Conservation (phyloP, 2,329 filamentous ascomycete species). For the Penicillium palitans region DNA sequence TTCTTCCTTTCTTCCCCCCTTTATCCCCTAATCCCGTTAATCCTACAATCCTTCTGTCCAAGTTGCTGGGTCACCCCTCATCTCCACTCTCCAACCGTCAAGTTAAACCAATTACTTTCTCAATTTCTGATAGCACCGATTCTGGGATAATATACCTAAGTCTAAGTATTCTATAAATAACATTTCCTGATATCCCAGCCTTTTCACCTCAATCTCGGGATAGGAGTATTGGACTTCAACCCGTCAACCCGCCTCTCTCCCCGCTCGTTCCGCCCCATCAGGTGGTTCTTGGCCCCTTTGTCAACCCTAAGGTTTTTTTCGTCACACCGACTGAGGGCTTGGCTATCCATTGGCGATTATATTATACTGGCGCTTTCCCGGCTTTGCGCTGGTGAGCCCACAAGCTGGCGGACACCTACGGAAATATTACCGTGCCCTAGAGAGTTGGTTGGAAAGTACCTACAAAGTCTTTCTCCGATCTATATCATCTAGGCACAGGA, state of each 20-base stretch:
- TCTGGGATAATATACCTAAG: not conserved
- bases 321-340: constrained; percentile 15
- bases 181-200: not conserved
- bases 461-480: not conserved
- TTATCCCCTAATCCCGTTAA: not conserved
- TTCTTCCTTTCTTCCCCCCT: not conserved
- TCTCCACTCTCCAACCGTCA: constrained; percentile 12
- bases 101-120: constrained; percentile 1
- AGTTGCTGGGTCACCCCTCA: constrained; percentile 10
- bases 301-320: constrained; percentile 2
- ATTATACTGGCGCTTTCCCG: constrained; percentile 14
- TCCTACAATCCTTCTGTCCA: constrained; percentile 6
- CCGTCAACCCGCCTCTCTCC: not conserved
- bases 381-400: not conserved
- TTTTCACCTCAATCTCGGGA: not conserved
- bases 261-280: constrained; percentile 8
- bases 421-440: constrained; percentile 2
- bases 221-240: not conserved
- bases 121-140: not conserved
- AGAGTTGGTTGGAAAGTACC: constrained; percentile 7
- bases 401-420: not conserved
- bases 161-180: constrained; percentile 4
- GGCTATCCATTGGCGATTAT: constrained; percentile 15
- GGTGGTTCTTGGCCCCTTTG: constrained; percentile 1
- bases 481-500: constrained; percentile 2